Evolutionary conservation across 225 moss, liverwort and hornwort genomes (phyloP).

Genomic region (Antitrichia curtipendula): DNA sequence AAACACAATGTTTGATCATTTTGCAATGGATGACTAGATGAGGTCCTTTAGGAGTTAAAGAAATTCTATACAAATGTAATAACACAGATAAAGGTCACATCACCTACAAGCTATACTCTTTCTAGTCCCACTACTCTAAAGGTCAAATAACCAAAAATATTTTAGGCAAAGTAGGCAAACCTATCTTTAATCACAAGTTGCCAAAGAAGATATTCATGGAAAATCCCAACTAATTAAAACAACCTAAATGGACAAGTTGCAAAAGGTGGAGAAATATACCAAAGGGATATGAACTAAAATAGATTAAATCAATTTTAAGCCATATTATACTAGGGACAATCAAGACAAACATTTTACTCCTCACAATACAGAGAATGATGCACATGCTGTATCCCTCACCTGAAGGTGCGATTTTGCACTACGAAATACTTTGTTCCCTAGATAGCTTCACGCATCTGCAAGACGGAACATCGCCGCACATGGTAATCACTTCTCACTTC

Average conservation of each 20-base stretch:
- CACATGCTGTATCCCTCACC: rapidly evolving
- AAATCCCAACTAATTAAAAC: not conserved
- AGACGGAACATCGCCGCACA: not conserved
- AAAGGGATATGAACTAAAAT: not conserved
- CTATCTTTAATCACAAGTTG: rapidly evolving
- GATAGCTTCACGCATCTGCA: not conserved
- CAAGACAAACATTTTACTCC: rapidly evolving
- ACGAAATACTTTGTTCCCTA: rapidly evolving
- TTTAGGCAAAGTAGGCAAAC: too few species aligned
- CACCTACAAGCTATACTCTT: too few species aligned
- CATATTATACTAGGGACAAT: rapidly evolving
- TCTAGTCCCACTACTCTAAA: rapidly evolving
- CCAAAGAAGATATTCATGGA: not conserved
- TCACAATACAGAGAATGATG: not conserved
- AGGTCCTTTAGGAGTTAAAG: too few species aligned
- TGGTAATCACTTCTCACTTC: not conserved
- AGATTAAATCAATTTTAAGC: not conserved
- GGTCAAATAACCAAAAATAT: not conserved
- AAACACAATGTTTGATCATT: not conserved
- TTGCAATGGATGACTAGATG: too few species aligned
- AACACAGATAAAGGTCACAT: too few species aligned
- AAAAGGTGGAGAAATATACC: not conserved
- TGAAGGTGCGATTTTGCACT: not conserved
- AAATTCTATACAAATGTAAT: too few species aligned
- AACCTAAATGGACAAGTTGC: not conserved